Evolutionary conservation across 148 eudicot species (phyloP).

Genomic region (Silene uniflora): DNA sequence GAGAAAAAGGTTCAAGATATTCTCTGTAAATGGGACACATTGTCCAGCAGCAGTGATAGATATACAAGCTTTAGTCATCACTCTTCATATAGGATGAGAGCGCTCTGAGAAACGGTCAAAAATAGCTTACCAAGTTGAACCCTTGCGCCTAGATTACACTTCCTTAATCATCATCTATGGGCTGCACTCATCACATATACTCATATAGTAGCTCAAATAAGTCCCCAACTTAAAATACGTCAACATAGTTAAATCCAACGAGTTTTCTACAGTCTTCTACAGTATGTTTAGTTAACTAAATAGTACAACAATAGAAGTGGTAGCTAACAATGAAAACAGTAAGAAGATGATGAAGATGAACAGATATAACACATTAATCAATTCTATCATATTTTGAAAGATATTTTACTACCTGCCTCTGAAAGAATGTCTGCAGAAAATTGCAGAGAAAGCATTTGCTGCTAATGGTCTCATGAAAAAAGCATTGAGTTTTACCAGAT

Average conservation of each 20-base stretch:
- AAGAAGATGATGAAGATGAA: too few relatives aligned
- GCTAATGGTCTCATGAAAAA: not conserved
- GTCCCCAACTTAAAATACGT: not conserved
- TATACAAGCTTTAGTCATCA: too few relatives aligned
- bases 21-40: too few relatives aligned
- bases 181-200: too few relatives aligned
- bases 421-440: slow-evolving; percentile 1
- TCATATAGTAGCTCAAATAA: too few relatives aligned
- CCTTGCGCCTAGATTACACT: too few relatives aligned
- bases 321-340: not conserved
- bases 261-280: not conserved
- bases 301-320: not conserved
- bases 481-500: slow-evolving; percentile 6
- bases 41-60: too few relatives aligned
- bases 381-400: not conserved
- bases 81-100: too few relatives aligned
- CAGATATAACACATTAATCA: not conserved
- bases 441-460: not conserved
- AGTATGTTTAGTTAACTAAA: not conserved
- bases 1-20: too few relatives aligned
- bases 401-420: not conserved
- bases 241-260: not conserved
- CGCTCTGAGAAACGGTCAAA: too few relatives aligned
- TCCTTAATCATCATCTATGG: too few relatives aligned
- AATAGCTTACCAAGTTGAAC: too few relatives aligned